Conservation (phyloP, 106 monocot genomes). For the Vanilla planifolia region DNA sequence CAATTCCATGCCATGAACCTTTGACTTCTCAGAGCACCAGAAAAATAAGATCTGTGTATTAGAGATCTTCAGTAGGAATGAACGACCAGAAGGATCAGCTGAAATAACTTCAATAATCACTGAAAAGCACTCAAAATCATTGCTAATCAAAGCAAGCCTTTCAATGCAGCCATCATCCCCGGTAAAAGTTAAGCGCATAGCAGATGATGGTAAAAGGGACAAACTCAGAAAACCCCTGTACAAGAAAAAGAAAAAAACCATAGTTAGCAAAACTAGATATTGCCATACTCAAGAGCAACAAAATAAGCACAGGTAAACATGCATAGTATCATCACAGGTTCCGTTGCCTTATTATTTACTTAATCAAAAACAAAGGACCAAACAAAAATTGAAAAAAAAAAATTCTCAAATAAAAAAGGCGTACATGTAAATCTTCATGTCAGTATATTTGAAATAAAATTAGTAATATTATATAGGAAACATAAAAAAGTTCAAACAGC, state of each 20-base stretch:
- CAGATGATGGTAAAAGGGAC: constrained; percentile 68
- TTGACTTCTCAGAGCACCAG: constrained; percentile 94
- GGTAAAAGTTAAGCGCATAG: constrained; percentile 58
- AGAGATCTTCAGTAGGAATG: constrained; percentile 54
- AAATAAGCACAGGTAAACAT: background rate
- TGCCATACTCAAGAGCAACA: background rate
- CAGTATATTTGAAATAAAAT: too few relatives aligned
- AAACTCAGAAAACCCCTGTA: constrained; percentile 77
- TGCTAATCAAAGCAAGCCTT: constrained; percentile 40
- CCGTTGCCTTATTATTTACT: background rate
- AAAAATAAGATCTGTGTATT: constrained; percentile 42
- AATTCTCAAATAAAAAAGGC: background rate
- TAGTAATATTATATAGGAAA: too few relatives aligned
- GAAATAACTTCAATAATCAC: constrained; percentile 66
- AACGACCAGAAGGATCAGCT: constrained; percentile 70
- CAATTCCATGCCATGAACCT: constrained; percentile 42
- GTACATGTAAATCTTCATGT: too few relatives aligned
- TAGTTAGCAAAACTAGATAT: background rate
- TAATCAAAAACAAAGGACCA: background rate
- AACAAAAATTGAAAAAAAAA: background rate
- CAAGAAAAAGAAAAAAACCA: constrained; percentile 4
- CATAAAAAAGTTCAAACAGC: too few relatives aligned
- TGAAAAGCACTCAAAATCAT: constrained; percentile 23
- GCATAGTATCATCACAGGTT: background rate
- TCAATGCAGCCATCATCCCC: constrained; percentile 73